Base-by-base conservation (phyloP, 2,329 filamentous ascomycete species). In the Pestalotiopsis fici region DNA sequence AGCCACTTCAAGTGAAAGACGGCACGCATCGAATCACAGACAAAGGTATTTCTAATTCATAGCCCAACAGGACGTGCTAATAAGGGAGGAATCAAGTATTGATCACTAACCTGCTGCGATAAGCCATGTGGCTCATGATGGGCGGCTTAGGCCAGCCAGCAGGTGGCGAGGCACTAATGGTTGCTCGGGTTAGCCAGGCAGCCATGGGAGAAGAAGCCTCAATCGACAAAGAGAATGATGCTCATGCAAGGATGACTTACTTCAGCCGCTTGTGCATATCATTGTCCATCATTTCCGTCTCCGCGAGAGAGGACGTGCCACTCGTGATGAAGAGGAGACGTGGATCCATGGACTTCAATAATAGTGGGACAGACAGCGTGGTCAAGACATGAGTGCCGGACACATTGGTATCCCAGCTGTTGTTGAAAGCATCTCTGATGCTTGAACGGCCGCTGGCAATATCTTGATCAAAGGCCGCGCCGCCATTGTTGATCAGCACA, bases 401-500 rank as follows among this genome's bases (percentile, higher is more conserved):
- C 4, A 81, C 78, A 69, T 86, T 86, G 64, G 81, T 73, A 50
- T 83, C 71, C 74, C 78, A 85, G 5, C 81, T 72, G 43, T 76
- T 75, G 60, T 80, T 82, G 74, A 77, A 84, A 59, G 72, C 73
- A 54, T 82, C 79, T 13, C 82, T 79, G 65, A 76, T 71, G 13
- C 71, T 72, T 64, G 80, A 67, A 12, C 69, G 68, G 21, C 77
- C 75, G 0, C 65, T 1, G 4, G 59, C 4, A n/a, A 76, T 65
- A 1, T 78, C 71, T 12, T 66, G 74, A 66, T 78, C 78, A 69
- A 83, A 83, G 27, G 74, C 72, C 27, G 62, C 75, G 77, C 82
- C 84, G 3, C 82, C 84, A 63, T 87, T 87, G 75, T 87, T 87
- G 69, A 87, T 74, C 2, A 87, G 74, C 6, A 78, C 72, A 64